Percentiles rank a stretch among this genome's conserved stretches.
Evolutionary conservation across 768 basidiomycete species (phyloP).

Genomic region (Mycena galopus): DNA sequence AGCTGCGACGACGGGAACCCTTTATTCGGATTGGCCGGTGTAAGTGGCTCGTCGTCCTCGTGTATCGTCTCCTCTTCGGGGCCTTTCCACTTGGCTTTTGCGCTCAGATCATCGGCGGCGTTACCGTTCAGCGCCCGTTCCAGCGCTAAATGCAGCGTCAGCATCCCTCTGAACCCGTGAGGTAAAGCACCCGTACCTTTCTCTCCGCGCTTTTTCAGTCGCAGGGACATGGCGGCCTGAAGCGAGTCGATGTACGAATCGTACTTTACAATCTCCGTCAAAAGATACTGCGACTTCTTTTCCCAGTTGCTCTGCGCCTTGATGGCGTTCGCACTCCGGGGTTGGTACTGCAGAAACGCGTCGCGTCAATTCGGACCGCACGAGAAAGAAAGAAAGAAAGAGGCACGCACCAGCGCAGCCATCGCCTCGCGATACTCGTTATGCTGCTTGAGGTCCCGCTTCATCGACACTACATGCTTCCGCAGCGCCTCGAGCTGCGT

Average conservation of each 20-base stretch:
- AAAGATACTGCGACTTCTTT: conserved; percentile 88
- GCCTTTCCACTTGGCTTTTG: conserved; percentile 53
- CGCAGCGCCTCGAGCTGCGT: conserved; percentile 89
- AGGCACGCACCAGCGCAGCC: conserved; percentile 72
- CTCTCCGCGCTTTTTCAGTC: conserved; percentile 92
- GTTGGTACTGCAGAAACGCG: conserved; percentile 74
- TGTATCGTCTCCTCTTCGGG: conserved; percentile 60
- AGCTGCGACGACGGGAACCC: conserved; percentile 40
- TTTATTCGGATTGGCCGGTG: conserved; percentile 35
- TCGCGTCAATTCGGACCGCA: background rate
- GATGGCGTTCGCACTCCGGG: conserved; percentile 76
- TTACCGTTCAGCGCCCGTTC: conserved; percentile 65
- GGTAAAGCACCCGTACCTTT: conserved; percentile 59
- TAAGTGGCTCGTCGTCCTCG: conserved; percentile 59
- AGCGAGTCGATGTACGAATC: conserved; percentile 95
- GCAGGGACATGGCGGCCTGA: conserved; percentile 83
- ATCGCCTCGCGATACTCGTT: conserved; percentile 88
- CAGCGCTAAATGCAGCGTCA: conserved; percentile 52
- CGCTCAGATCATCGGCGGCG: conserved; percentile 46
- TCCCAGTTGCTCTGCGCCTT: conserved; percentile 94
- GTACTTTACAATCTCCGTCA: conserved; percentile 96
- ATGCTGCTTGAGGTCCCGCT: conserved; percentile 85
- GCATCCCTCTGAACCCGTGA: conserved; percentile 3
- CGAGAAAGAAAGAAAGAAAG: background rate
- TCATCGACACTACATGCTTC: conserved; percentile 82